Percentiles rank a stretch among this genome's conserved stretches.
These are phyloP conservation scores for Blechomonas ayalai DNA, from an alignment of 208 protist genomes.

Conservation along the genomic window DNA sequence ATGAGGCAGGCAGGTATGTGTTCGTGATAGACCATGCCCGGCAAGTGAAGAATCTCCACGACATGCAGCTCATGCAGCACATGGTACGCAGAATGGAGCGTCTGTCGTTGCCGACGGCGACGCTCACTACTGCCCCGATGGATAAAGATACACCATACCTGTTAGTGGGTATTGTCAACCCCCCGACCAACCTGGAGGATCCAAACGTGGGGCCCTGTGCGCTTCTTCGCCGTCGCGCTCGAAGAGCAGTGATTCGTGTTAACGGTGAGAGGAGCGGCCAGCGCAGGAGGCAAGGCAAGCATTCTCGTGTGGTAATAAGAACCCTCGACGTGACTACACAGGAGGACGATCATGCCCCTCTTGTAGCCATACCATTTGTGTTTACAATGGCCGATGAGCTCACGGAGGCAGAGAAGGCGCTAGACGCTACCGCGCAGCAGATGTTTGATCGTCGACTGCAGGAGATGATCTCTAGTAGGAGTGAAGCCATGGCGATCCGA, in stretches of 20 bases:
- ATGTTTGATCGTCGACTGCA: conserved; percentile 56
- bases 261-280: too few species aligned
- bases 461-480: conserved; percentile 24
- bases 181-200: conserved; percentile 29
- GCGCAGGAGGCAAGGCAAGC: too few species aligned
- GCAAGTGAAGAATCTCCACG: conserved; percentile 55
- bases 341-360: too few species aligned
- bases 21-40: conserved; percentile 41
- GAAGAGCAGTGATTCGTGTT: too few species aligned
- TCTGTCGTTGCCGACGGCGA: background rate
- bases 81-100: conserved; percentile 15
- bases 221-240: conserved; percentile 15
- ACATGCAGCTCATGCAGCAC: conserved; percentile 35
- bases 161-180: conserved; percentile 62
- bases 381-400: conserved; percentile 73
- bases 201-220: conserved; percentile 43
- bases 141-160: conserved; percentile 52
- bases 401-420: conserved; percentile 61
- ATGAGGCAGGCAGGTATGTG: conserved; percentile 46
- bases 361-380: conserved; percentile 67
- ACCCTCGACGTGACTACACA: too few species aligned
- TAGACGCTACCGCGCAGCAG: conserved; percentile 66
- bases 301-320: too few species aligned
- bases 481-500: conserved; percentile 60
- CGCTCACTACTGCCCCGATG: conserved; percentile 34